These are phyloP conservation scores for Goffeauzyma gilvescens DNA, from an alignment of 768 basidiomycete genomes.

Conservation along the genomic window DNA sequence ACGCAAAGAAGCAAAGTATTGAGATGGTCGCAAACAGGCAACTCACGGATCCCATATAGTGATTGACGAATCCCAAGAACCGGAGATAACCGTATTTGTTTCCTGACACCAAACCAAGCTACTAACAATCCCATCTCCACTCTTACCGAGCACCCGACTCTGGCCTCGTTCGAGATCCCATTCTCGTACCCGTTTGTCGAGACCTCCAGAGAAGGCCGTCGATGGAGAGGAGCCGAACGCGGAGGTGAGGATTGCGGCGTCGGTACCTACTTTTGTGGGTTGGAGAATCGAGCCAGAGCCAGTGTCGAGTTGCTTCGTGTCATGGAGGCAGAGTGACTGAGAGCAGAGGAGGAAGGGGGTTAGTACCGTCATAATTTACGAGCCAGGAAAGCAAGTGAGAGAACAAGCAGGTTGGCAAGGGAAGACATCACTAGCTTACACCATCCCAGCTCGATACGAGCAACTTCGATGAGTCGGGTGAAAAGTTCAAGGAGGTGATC, in stretches of 20 bases:
- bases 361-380: constrained; percentile 9
- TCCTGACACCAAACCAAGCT: constrained; percentile 52
- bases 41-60: constrained; percentile 58
- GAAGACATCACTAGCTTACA: constrained; percentile 30
- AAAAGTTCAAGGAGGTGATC: constrained; percentile 60
- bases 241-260: constrained; percentile 65
- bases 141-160: constrained; percentile 55
- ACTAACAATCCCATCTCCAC: constrained; percentile 53
- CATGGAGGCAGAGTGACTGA: constrained; percentile 23
- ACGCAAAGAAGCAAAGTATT: not conserved
- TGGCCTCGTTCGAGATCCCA: constrained; percentile 63
- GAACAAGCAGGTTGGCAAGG: not conserved
- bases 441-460: constrained; percentile 85
- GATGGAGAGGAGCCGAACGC: constrained; percentile 39
- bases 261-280: too few species aligned
- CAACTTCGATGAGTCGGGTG: constrained; percentile 61
- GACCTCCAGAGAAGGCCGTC: constrained; percentile 64
- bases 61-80: constrained; percentile 79
- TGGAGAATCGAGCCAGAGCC: constrained; percentile 41
- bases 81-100: constrained; percentile 57
- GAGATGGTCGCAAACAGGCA: not conserved
- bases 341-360: constrained; percentile 12
- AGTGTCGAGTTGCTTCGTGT: constrained; percentile 29
- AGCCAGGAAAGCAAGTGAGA: not conserved
- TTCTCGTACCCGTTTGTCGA: constrained; percentile 69